Evolutionary conservation across 2,329 filamentous ascomycete genomes (phyloP), one percentile per base, ranked within the genome.

Genomic region (Simplicillium sp.): DNA sequence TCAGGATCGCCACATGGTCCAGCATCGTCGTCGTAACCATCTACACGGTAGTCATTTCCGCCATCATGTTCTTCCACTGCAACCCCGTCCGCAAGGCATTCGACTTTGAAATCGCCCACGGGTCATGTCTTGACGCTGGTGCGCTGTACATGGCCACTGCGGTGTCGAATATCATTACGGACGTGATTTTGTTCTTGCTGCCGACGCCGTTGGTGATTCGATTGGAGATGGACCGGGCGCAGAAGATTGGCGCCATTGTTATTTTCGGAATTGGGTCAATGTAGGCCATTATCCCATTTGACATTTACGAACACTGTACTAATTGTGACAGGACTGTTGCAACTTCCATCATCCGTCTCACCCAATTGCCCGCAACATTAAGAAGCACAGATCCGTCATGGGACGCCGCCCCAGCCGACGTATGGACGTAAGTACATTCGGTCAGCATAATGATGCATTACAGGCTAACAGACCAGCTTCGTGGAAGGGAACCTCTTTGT

Each of bases 111-210:
- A 37, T 51, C 8, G 17, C 11, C n/a, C 16, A 40, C 33, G 65
- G 41, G 48, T 52, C 37, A 16, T 72, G 69, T 41, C 56, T 72
- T 25, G 53, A 67, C 37, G 60, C 65, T 13, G 61, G 65, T 8
- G 55, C 64, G 3, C 59, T 73, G 36, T 72, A 72, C 53, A 64
- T 73, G 29, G 59, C 63, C 17, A 70, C 69, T 20, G 67, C 69
- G 0, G 64, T 62, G 8, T 43, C 44, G 14, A 39, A 46, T 36
- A 39, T 43, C 29, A 33, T 42, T 31, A 44, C 38, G 29, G 41
- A 44, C 17, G 43, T 71, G 3, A 49, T 70, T 12, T 58, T 70
- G 14, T 68, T 68, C 40, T 45, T 62, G 1, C 50, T 73, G 7
- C 70, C 70, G 1, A 61, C 71, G 28, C 64, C 61, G 0, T 66